Evolutionary conservation across 257 asterid species (phyloP).

Genomic region (Petrea volubilis): DNA sequence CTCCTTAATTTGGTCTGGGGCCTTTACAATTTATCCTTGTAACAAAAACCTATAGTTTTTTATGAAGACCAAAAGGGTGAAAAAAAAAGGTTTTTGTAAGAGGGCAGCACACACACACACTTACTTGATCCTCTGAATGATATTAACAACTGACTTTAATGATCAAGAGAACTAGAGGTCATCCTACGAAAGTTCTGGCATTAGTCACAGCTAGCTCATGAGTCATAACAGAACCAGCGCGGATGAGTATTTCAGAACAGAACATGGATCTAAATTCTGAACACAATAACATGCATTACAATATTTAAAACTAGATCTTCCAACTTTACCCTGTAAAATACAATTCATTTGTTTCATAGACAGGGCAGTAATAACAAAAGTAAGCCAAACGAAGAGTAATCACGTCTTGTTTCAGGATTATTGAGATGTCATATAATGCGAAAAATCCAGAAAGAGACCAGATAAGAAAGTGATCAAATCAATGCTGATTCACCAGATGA

Average conservation of each 20-base stretch:
- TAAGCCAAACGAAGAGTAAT: background rate
- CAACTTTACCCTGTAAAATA: background rate
- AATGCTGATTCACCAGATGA: background rate
- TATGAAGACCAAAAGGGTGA: background rate
- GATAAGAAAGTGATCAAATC: background rate
- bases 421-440: background rate
- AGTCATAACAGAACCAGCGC: too few species aligned
- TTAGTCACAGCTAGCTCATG: too few species aligned
- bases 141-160: too few species aligned
- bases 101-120: background rate
- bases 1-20: background rate
- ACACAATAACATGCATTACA: conserved; percentile 1
- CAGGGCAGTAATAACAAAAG: background rate
- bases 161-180: too few species aligned
- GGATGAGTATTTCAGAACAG: too few species aligned
- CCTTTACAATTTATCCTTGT: conserved; percentile 8
- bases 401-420: background rate
- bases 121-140: too few species aligned
- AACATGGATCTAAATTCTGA: conserved; percentile 2
- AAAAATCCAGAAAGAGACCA: background rate
- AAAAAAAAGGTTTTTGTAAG: background rate
- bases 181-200: too few species aligned
- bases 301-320: background rate
- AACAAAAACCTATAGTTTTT: conserved; percentile 8
- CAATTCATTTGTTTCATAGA: background rate